Conservation (phyloP, 192 early-diverging fungal species). For the Lobosporangium transversale region DNA sequence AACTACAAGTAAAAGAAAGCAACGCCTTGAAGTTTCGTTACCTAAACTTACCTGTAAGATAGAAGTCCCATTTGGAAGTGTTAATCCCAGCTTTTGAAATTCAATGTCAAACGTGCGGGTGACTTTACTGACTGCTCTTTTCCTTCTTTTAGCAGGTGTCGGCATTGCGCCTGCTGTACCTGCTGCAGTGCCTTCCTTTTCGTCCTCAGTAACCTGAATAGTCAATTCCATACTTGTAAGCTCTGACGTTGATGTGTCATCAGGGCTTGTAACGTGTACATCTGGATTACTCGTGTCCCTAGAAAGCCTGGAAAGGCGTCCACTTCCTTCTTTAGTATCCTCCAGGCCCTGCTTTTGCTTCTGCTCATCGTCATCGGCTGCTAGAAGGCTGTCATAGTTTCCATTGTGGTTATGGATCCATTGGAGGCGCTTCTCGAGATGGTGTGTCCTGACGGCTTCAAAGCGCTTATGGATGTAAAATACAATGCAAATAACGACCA, state of each 20-base stretch:
- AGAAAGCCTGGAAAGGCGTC: too few species aligned
- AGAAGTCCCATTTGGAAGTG: conserved; percentile 52
- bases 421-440: conserved; percentile 38
- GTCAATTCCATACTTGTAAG: conserved; percentile 25
- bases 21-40: too few species aligned
- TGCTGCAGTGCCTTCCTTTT: neutral
- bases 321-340: neutral
- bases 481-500: conserved; percentile 29
- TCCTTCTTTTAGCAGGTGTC: neutral
- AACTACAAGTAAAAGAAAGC: neutral
- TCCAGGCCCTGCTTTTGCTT: neutral
- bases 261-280: neutral
- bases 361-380: conserved; percentile 13
- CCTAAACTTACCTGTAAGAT: conserved; percentile 68
- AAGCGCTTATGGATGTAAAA: conserved; percentile 36
- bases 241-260: conserved; percentile 21
- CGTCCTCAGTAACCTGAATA: conserved; percentile 7
- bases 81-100: conserved; percentile 54
- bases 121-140: conserved; percentile 9
- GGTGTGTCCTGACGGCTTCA: conserved; percentile 32
- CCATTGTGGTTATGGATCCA: conserved; percentile 47
- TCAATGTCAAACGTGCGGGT: conserved; percentile 65
- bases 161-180: neutral
- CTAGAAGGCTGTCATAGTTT: conserved; percentile 19
- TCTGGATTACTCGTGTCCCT: neutral